Evolutionary conservation across 148 eudicot species (phyloP), one percentile per base, ranked within the genome.

Genomic region (Nepenthes gracilis): DNA sequence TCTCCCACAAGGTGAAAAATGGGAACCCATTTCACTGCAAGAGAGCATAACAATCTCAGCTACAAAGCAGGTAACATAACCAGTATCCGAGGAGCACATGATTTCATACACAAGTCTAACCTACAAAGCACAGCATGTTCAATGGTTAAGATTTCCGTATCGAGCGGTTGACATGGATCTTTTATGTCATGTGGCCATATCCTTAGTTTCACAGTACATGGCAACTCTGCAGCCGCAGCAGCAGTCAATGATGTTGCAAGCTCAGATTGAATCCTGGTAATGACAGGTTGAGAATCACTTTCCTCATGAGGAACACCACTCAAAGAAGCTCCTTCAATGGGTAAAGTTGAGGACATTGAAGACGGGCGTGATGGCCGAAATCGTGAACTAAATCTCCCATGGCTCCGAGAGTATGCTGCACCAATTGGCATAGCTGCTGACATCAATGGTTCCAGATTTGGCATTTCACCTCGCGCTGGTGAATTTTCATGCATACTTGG

Each of bases 1-100:
- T 81, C 87, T 83, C 57, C 99, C 99, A 68, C 99, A 94, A 9
- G 99, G 97, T 51, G 99, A 94, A 77, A 94, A 94, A 75, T 94
- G 99, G 77, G 99, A 95, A 55, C 99, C 99, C 99, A 94, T 94
- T 81, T 94, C 99, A 78, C 99, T 94, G 85, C 75, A 86, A 76
- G 57, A 9, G 52, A 51, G 45, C 11, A 57, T 8, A 11, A 57
- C 53, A 49, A 40, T 8, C 45, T 8, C 45, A 40, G 45, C 45
- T 40, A 40, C 45, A 3, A 4, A 40, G 8, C 45, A 64, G 34
- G 55, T 13, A 52, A 52, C 15, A 12, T 11, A 1, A 52, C 36
- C 53, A 45, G 33, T 1, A 40, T 12, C 35, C 9, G 36, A 13
- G 43, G 6, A 38, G 57, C 34, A 1, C 12, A n/a, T 36, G 37